Conservation (phyloP, 495 filamentous ascomycete genomes). For the Hypoxylon intermedium region DNA sequence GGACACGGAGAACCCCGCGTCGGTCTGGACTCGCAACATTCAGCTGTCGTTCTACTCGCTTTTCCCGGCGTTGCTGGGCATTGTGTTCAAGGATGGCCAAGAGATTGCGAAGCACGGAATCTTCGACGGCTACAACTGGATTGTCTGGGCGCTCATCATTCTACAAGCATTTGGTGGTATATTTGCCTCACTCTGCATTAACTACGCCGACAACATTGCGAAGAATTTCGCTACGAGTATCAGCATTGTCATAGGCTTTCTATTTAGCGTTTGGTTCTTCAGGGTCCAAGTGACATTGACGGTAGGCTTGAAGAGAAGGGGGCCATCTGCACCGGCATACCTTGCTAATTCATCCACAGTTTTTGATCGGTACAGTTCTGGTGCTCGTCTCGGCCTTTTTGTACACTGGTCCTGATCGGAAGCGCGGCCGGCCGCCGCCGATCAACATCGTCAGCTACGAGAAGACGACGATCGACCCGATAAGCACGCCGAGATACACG, state of each 20-base stretch:
- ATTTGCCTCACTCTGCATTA: slow-evolving; percentile 81
- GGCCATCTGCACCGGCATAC: neutral
- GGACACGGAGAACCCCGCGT: slow-evolving; percentile 71
- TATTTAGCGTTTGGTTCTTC: slow-evolving; percentile 86
- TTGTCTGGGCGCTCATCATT: slow-evolving; percentile 85
- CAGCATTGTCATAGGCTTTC: slow-evolving; percentile 81
- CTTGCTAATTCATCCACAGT: slow-evolving; percentile 60
- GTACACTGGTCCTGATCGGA: slow-evolving; percentile 69
- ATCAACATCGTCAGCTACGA: slow-evolving; percentile 79
- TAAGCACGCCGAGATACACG: slow-evolving; percentile 44
- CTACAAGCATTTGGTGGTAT: slow-evolving; percentile 87
- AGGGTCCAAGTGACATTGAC: slow-evolving; percentile 71
- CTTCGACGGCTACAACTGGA: slow-evolving; percentile 89
- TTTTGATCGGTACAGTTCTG: slow-evolving; percentile 75
- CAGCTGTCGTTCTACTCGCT: slow-evolving; percentile 92
- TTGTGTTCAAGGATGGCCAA: slow-evolving; percentile 84
- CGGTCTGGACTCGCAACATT: slow-evolving; percentile 92
- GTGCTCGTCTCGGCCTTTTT: slow-evolving; percentile 84
- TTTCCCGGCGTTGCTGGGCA: slow-evolving; percentile 84
- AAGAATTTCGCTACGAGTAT: slow-evolving; percentile 93
- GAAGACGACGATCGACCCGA: slow-evolving; percentile 67
- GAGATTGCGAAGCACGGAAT: slow-evolving; percentile 84
- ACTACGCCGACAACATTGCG: slow-evolving; percentile 84
- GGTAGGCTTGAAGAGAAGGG: slow-evolving; percentile 59
- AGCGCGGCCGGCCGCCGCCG: slow-evolving; percentile 68